Percentiles rank a stretch among this genome's conserved stretches.
Evolutionary conservation across 78 protist genomes (phyloP).

Genomic region (Fonticula alba): DNA sequence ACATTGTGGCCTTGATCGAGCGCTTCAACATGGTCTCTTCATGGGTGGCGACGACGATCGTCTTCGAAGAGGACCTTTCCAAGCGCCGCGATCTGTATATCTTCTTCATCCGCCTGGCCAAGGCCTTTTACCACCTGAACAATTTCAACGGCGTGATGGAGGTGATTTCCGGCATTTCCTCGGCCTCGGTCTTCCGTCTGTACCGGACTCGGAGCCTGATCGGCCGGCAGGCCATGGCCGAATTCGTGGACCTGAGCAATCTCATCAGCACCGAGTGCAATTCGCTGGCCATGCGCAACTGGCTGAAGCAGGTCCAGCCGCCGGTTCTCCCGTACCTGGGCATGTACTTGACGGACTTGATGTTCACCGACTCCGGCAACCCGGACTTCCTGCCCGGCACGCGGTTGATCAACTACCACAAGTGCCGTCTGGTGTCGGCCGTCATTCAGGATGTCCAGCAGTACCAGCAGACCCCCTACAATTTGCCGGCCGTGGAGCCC

Average conservation of each 20-base stretch:
- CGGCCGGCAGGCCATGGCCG: neutral
- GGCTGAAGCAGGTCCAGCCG: neutral
- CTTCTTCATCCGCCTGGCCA: neutral
- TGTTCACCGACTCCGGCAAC: slow-evolving; percentile 11
- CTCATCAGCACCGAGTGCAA: neutral
- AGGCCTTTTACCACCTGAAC: neutral
- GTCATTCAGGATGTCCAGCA: neutral
- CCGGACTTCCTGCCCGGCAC: neutral
- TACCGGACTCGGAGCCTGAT: neutral
- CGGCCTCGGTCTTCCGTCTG: slow-evolving; percentile 12
- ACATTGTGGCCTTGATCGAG: neutral
- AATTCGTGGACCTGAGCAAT: neutral
- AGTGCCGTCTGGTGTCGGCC: neutral
- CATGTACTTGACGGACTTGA: slow-evolving; percentile 10
- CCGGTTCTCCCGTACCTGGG: slow-evolving; percentile 15
- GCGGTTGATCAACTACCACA: neutral
- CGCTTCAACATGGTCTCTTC: neutral
- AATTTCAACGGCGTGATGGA: slow-evolving; percentile 9
- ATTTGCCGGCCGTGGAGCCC: neutral
- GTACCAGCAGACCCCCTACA: neutral
- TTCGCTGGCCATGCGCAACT: neutral
- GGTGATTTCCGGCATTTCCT: slow-evolving; percentile 5
- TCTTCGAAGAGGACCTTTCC: neutral
- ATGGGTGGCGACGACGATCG: neutral
- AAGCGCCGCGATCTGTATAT: neutral